Evolutionary conservation across 2,329 filamentous ascomycete genomes (phyloP).

Genomic region (Aureobasidium sp.): DNA sequence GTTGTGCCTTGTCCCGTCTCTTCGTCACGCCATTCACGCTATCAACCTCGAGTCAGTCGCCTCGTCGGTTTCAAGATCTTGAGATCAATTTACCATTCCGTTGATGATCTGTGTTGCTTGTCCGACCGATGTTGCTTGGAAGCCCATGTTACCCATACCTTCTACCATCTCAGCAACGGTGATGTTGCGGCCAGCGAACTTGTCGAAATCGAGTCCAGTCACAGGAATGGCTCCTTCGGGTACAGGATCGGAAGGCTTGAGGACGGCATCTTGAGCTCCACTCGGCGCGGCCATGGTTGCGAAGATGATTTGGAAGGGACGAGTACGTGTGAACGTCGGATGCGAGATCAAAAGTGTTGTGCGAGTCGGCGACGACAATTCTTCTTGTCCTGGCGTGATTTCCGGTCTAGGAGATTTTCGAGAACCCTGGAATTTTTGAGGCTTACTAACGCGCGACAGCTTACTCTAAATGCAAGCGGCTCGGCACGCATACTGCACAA

Average conservation of each 20-base stretch:
- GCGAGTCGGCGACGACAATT: neutral
- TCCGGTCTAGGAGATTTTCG: conserved; percentile 9
- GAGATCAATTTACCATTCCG: conserved; percentile 64
- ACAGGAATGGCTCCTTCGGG: conserved; percentile 74
- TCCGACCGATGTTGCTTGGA: conserved; percentile 71
- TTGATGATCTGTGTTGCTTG: conserved; percentile 91
- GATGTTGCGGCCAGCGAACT: conserved; percentile 64
- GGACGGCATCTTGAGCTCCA: conserved; percentile 64
- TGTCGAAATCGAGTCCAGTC: conserved; percentile 86
- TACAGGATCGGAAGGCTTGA: conserved; percentile 76
- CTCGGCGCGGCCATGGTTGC: conserved; percentile 32
- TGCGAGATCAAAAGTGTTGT: neutral
- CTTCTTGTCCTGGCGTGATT: neutral
- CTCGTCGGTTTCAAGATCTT: neutral
- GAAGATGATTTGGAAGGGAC: no score
- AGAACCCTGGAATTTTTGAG: conserved; percentile 9
- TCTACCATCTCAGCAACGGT: conserved; percentile 78
- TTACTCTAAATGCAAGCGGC: conserved; percentile 13
- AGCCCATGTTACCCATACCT: conserved; percentile 80
- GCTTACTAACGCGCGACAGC: conserved; percentile 15
- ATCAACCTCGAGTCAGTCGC: conserved; percentile 21
- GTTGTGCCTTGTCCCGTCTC: conserved; percentile 75
- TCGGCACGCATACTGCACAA: conserved; percentile 11
- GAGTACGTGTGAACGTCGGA: no score
- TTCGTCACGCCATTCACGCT: conserved; percentile 74